Base-by-base conservation (phyloP, 306 rosid species). In the Sindora glabra region DNA sequence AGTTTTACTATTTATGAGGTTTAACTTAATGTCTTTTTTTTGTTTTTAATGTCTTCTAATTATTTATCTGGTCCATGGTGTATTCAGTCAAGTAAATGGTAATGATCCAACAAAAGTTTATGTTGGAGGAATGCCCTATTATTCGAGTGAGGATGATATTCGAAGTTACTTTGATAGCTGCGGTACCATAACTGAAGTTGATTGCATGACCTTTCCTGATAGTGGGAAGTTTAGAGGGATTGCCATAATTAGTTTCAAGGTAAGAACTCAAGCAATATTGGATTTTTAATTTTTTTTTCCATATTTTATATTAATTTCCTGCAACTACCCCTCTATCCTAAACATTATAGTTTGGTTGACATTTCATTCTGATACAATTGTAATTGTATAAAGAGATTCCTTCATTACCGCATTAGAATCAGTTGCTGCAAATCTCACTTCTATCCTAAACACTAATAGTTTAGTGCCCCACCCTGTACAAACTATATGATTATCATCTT, bases 221-320 rank as follows among this genome's bases (percentile, higher is more conserved):
- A 92, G 64, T 38, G 99, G 95, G 40, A 92, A 92, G 64, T 92
- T 92, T 59, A 82, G 92, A 78, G 99, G 99, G 62, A 92, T 92
- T 72, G 90, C 96, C 32, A 75, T 92, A 51, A 78, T 92, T 53
- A 80, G 47, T 77, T 92, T 89, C 65, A 92, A 89, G 96, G 99
- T 89, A 52, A 64, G 66, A 48, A 72, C 48, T 36, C 30, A 21
- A 50, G 13, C 67, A 25, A 1, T 26, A 34, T 64, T 30, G 6
- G 39, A 33, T 11, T 53, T 11, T 53, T 29, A 29, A 6, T 24
- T 37, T n/a, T 27, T 36, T 64, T 45, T 16, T 22, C 10, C 18
- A 22, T 25, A 16, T 45, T 0, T 38, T 38, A 8, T 19, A 4
- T 2, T 70, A 25, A 0, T 24, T 38, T 47, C 4, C 6, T 26